A percentile compares a stretch with the other conserved stretches of the same genome.
These are phyloP conservation scores for Calamus simplicifolius DNA, from an alignment of 176 grass and related monocot genomes.

Conservation along the genomic window DNA sequence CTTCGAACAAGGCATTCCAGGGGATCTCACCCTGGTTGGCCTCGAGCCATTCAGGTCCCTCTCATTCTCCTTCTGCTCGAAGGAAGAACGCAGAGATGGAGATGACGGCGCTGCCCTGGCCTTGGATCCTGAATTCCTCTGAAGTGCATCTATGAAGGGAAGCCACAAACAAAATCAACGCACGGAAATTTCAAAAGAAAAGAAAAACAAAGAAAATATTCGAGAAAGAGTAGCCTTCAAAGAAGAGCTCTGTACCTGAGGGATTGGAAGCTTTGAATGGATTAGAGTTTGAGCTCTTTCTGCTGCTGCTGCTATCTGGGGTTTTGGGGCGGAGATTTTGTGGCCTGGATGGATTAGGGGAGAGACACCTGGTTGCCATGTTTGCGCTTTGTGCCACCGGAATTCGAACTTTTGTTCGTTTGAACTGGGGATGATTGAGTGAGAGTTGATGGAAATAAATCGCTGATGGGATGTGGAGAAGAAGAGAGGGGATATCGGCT, in stretches of 20 bases:
- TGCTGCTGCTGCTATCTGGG: neutral
- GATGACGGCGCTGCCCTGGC: conserved; percentile 1
- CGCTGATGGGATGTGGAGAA: too few relatives aligned
- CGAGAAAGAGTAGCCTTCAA: too few relatives aligned
- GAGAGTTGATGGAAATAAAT: too few relatives aligned
- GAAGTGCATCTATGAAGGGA: conserved; percentile 32
- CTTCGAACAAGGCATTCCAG: conserved; percentile 6
- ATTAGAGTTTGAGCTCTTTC: conserved; percentile 8
- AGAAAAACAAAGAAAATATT: neutral
- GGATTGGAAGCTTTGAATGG: neutral
- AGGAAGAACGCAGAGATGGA: conserved; percentile 15
- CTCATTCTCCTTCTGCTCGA: conserved; percentile 59
- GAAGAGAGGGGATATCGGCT: too few relatives aligned
- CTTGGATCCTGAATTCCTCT: conserved; percentile 30
- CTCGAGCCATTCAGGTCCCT: conserved; percentile 26
- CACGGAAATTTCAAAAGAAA: neutral
- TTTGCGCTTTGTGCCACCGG: neutral
- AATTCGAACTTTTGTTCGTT: too few relatives aligned
- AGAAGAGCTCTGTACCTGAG: too few relatives aligned
- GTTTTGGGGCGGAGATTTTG: neutral
- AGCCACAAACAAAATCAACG: neutral
- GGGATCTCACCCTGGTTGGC: conserved; percentile 22
- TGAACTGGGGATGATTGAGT: too few relatives aligned
- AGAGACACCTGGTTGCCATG: conserved; percentile 12
- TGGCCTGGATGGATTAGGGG: conserved; percentile 12